Percentiles rank a stretch among this genome's conserved stretches.
Evolutionary conservation across 108 stramenopile species (phyloP).

Genomic region (Fragilariopsis cylindrus): DNA sequence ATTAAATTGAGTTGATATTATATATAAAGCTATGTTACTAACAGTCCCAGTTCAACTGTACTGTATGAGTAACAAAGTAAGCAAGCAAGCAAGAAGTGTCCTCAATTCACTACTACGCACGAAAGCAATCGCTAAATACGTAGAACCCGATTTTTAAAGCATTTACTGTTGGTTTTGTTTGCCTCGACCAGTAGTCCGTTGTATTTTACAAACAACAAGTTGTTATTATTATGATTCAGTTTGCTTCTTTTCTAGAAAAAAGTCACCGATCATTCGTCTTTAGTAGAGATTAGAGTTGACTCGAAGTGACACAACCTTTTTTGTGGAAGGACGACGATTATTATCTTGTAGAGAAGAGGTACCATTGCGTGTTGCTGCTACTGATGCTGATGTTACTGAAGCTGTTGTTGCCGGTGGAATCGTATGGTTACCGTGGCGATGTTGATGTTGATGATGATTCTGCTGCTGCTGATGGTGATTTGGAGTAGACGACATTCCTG

Average conservation of each 20-base stretch:
- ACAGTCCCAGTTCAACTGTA: no score
- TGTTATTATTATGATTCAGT: no score
- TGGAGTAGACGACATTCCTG: not conserved
- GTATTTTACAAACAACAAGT: not conserved
- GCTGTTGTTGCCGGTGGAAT: not conserved
- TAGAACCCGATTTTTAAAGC: no score
- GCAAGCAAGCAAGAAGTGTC: no score
- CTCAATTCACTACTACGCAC: no score
- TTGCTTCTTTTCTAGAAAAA: not conserved
- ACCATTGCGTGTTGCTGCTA: not conserved
- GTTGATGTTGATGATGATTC: no score
- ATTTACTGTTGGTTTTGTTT: no score
- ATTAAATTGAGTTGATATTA: no score
- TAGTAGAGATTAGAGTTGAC: conserved; percentile 24
- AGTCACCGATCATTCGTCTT: not conserved
- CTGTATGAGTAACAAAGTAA: no score
- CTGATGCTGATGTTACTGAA: not conserved
- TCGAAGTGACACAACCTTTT: conserved; percentile 22
- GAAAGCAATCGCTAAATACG: no score
- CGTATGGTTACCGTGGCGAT: no score
- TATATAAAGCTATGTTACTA: no score
- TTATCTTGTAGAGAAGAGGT: not conserved
- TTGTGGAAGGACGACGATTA: not conserved
- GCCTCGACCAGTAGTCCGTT: not conserved
- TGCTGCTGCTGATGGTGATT: not conserved